These are phyloP conservation scores for Scytalidium sp. DNA, from an alignment of 2,329 filamentous ascomycete genomes.

Conservation along the genomic window DNA sequence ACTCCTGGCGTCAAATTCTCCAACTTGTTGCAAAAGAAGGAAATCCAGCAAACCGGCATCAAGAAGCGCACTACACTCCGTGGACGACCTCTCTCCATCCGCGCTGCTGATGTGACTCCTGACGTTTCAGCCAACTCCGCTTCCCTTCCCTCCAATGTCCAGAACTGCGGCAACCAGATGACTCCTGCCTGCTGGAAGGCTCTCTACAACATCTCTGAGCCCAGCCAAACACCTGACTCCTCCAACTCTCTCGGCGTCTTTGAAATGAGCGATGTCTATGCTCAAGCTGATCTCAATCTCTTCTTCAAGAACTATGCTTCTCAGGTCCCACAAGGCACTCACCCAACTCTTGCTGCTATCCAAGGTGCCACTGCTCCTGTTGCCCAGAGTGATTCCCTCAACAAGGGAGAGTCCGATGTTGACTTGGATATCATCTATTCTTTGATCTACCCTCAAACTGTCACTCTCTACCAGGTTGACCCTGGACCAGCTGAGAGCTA, in stretches of 20 bases:
- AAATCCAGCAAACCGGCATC: slow-evolving; percentile 6
- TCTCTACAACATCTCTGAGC: slow-evolving; percentile 32
- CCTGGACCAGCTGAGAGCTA: slow-evolving; percentile 18
- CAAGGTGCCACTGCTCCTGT: slow-evolving; percentile 28
- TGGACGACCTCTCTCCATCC: neutral
- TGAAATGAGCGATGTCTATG: slow-evolving; percentile 51
- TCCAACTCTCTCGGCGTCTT: slow-evolving; percentile 49
- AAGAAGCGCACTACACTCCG: slow-evolving; percentile 1
- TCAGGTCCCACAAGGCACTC: slow-evolving; percentile 26
- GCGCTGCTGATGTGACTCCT: neutral
- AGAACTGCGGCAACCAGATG: slow-evolving; percentile 16
- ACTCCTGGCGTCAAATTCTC: slow-evolving; percentile 36
- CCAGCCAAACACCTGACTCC: too few species aligned
- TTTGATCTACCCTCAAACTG: slow-evolving; percentile 46
- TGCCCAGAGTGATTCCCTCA: slow-evolving; percentile 12
- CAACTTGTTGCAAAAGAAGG: slow-evolving; percentile 8
- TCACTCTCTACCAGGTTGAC: slow-evolving; percentile 44
- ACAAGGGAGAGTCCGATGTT: slow-evolving; percentile 30
- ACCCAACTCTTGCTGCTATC: slow-evolving; percentile 25
- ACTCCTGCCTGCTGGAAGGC: slow-evolving; percentile 23
- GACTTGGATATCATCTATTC: slow-evolving; percentile 37
- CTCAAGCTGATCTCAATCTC: slow-evolving; percentile 43
- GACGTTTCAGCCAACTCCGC: slow-evolving; percentile 1
- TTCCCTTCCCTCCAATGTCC: slow-evolving; percentile 8
- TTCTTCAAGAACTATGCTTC: slow-evolving; percentile 45